Conservation (phyloP, 306 rosid genomes). For the Trifolium subterraneum region DNA sequence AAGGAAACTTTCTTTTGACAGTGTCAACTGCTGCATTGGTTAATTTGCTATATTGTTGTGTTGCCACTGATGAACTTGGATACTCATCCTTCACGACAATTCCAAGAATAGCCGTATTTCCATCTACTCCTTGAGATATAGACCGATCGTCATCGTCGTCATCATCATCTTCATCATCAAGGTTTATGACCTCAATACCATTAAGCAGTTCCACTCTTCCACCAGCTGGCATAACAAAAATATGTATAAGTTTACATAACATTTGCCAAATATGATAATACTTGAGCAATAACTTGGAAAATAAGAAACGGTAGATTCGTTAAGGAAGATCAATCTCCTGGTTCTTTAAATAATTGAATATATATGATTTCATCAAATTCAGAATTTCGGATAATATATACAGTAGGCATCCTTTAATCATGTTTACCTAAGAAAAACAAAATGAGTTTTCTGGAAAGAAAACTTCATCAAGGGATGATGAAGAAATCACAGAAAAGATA, state of each 20-base stretch:
- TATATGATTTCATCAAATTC: not conserved
- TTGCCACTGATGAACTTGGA: not conserved
- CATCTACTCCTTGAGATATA: not conserved
- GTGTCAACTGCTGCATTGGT: not conserved
- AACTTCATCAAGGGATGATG: too few species aligned
- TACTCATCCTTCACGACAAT: not conserved
- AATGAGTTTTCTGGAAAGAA: not conserved
- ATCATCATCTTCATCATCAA: conserved; percentile 25
- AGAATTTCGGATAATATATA: not conserved
- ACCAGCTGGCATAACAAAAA: conserved; percentile 32
- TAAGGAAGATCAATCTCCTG: not conserved
- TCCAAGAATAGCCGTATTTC: not conserved
- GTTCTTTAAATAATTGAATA: too few species aligned
- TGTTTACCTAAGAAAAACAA: not conserved
- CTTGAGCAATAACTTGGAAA: not conserved
- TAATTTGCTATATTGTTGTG: not conserved
- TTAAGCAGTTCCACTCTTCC: not conserved
- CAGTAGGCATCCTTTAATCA: not conserved
- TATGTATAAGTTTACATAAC: not conserved
- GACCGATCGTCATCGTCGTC: not conserved
- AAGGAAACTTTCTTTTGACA: not conserved
- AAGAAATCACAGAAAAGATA: too few species aligned
- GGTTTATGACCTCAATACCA: not conserved
- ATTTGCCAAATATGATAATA: not conserved
- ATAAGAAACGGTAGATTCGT: not conserved